Conservation (phyloP, 2,329 filamentous ascomycete genomes). For the Neonectria neomacrospora region DNA sequence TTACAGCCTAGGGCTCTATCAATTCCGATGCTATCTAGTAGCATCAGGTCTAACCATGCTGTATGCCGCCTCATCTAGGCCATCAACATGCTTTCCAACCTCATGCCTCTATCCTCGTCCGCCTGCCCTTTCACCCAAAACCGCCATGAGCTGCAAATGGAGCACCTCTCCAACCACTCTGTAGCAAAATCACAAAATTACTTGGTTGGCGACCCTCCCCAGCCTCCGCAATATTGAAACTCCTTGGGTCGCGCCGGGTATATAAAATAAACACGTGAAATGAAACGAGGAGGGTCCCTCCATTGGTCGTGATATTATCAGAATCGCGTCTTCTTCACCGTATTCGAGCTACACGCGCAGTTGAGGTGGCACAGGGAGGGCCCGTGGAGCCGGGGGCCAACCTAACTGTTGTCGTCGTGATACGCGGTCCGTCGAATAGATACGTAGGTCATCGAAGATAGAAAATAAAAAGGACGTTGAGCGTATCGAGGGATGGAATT, state of each 20-base stretch:
- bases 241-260: slow-evolving; percentile 41
- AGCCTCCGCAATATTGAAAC: slow-evolving; percentile 33
- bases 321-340: slow-evolving; percentile 18
- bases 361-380: slow-evolving; percentile 1
- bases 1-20: slow-evolving; percentile 29
- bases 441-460: slow-evolving; percentile 33
- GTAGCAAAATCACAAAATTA: slow-evolving; percentile 31
- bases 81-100: slow-evolving; percentile 11
- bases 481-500: slow-evolving; percentile 14
- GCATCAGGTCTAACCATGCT: slow-evolving; percentile 25
- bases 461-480: slow-evolving; percentile 26
- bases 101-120: background rate
- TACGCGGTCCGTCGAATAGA: slow-evolving; percentile 25
- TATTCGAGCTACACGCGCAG: slow-evolving; percentile 20
- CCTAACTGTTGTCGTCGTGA: slow-evolving; percentile 21
- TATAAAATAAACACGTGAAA: slow-evolving; percentile 43
- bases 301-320: slow-evolving; percentile 29
- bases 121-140: slow-evolving; percentile 1
- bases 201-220: slow-evolving; percentile 28
- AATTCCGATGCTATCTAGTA: slow-evolving; percentile 32
- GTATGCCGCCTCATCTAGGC: slow-evolving; percentile 24
- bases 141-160: slow-evolving; percentile 11
- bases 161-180: background rate
- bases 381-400: background rate
- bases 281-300: slow-evolving; percentile 33